Evolutionary conservation across 805 yeast species (phyloP).

Genomic region (Metschnikowia gelsemii): DNA sequence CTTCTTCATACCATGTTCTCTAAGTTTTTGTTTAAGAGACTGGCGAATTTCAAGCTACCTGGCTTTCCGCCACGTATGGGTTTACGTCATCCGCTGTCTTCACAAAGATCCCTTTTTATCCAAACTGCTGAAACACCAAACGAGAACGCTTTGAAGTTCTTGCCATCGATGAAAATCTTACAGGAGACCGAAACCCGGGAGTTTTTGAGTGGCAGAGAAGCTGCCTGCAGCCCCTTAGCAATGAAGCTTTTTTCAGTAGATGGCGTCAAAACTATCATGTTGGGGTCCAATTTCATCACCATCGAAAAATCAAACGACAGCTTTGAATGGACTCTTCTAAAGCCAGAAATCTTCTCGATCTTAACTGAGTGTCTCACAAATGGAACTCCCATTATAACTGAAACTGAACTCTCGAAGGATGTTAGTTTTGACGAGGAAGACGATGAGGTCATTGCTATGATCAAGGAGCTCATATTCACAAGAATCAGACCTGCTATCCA

Average conservation of each 20-base stretch:
- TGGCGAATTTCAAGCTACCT: conserved; percentile 1
- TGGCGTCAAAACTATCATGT: conserved; percentile 73
- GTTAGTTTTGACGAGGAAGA: conserved; percentile 56
- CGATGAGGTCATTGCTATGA: conserved; percentile 64
- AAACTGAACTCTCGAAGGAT: conserved; percentile 32
- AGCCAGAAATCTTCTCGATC: conserved; percentile 64
- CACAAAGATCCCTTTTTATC: conserved; percentile 48
- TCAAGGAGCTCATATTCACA: conserved; percentile 67
- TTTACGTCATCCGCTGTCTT: not conserved
- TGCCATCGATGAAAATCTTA: conserved; percentile 71
- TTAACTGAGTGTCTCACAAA: conserved; percentile 55
- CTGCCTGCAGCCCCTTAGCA: conserved; percentile 73
- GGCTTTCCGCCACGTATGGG: not conserved
- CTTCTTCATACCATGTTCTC: conserved; percentile 4
- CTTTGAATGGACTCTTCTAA: conserved; percentile 57
- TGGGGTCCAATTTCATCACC: conserved; percentile 82
- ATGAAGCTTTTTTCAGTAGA: conserved; percentile 70
- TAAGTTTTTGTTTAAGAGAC: conserved; percentile 1
- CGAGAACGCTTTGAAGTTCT: conserved; percentile 78
- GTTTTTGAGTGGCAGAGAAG: conserved; percentile 72
- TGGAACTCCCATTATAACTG: conserved; percentile 52
- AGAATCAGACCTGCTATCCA: conserved; percentile 72
- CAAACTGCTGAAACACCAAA: conserved; percentile 87
- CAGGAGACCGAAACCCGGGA: conserved; percentile 63
- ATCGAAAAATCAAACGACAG: conserved; percentile 59